Evolutionary conservation across 1,284 basidiomycete species (phyloP).

Genomic region (Ganoderma lucidum): DNA sequence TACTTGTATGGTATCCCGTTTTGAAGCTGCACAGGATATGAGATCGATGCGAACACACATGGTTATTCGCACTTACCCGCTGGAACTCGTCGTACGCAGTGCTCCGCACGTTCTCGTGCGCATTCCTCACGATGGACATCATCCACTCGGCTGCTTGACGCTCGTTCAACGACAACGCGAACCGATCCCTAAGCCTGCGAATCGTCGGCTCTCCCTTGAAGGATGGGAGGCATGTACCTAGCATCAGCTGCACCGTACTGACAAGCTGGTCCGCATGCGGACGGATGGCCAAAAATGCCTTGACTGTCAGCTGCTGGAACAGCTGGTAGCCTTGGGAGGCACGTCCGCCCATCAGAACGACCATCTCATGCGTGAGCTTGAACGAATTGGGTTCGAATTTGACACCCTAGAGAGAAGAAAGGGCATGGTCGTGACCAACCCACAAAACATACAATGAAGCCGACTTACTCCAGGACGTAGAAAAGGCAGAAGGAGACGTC

Average conservation of each 20-base stretch:
- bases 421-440: background rate
- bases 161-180: constrained; percentile 85
- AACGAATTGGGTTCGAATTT: constrained; percentile 98
- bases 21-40: constrained; percentile 50
- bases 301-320: constrained; percentile 94
- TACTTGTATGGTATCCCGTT: constrained; percentile 47
- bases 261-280: constrained; percentile 92
- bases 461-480: constrained; percentile 51
- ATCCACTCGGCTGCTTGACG: constrained; percentile 94
- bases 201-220: constrained; percentile 98
- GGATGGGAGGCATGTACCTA: constrained; percentile 92
- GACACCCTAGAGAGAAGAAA: constrained; percentile 72
- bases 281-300: constrained; percentile 95
- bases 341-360: constrained; percentile 95
- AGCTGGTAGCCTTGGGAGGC: constrained; percentile 93
- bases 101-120: constrained; percentile 93
- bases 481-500: constrained; percentile 35
- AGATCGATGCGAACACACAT: background rate
- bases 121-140: constrained; percentile 89
- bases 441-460: background rate
- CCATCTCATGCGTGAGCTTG: constrained; percentile 99
- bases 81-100: constrained; percentile 95
- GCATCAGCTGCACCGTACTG: constrained; percentile 91
- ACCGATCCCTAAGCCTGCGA: constrained; percentile 86
- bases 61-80: constrained; percentile 56